Evolutionary conservation across 768 basidiomycete species (phyloP).

Genomic region (Stropharia rugosoannulata): DNA sequence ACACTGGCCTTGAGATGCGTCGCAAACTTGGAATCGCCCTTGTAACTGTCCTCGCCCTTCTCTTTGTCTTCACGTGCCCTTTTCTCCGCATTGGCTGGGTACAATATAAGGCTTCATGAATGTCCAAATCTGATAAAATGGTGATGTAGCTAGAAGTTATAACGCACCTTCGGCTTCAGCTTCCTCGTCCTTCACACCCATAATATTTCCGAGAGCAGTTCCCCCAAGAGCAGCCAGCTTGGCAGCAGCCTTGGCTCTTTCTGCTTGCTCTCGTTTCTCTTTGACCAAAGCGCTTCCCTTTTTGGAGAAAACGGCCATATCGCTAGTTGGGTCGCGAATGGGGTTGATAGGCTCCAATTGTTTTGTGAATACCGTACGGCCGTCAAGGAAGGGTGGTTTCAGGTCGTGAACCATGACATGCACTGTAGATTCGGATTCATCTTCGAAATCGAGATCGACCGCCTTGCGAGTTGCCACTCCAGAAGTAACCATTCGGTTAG

Average conservation of each 20-base stretch:
- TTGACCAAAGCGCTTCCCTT: conserved; percentile 95
- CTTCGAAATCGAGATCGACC: conserved; percentile 93
- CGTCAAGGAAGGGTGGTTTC: conserved; percentile 97
- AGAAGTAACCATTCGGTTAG: conserved; percentile 95
- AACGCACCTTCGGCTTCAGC: conserved; percentile 87
- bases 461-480: conserved; percentile 87
- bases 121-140: conserved; percentile 59
- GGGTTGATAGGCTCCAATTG: conserved; percentile 98
- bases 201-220: conserved; percentile 93
- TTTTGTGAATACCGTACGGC: conserved; percentile 92
- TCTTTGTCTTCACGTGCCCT: conserved; percentile 50
- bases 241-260: conserved; percentile 93
- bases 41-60: conserved; percentile 72
- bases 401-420: conserved; percentile 97
- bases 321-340: conserved; percentile 88
- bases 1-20: conserved; percentile 80
- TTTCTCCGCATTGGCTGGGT: conserved; percentile 54
- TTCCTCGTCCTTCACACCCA: conserved; percentile 95
- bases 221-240: conserved; percentile 92
- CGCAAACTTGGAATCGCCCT: conserved; percentile 97
- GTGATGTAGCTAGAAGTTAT: conserved; percentile 13
- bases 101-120: conserved; percentile 65
- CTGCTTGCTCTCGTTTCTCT: conserved; percentile 95
- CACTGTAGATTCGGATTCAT: conserved; percentile 93
- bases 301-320: conserved; percentile 94